Evolutionary conservation across 2,329 filamentous ascomycete species (phyloP).

Genomic region (Pseudogymnoascus sp.): DNA sequence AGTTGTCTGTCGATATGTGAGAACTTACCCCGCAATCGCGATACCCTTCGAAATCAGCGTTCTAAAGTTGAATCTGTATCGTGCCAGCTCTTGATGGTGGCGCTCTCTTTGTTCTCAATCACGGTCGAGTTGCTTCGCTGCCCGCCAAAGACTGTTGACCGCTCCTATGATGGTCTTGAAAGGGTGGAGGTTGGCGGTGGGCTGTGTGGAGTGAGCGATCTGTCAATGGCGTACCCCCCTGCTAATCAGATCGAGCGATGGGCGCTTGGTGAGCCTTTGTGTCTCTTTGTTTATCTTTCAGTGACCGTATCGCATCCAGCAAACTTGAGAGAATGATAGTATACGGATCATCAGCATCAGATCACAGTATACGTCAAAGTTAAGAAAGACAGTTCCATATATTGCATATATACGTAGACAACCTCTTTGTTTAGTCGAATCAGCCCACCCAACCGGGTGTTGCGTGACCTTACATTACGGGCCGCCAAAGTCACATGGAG

Average conservation of each 20-base stretch:
- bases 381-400: conserved; percentile 2
- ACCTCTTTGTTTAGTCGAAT: conserved; percentile 1
- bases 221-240: conserved; percentile 5
- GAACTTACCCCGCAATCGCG: conserved; percentile 1
- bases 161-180: conserved; percentile 3
- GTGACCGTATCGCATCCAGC: not conserved
- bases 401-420: conserved; percentile 2
- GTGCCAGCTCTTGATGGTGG: not conserved
- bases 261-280: not conserved
- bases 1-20: conserved; percentile 1
- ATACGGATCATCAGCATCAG: not conserved
- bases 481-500: not conserved
- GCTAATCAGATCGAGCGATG: not conserved
- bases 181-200: not conserved
- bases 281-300: not conserved
- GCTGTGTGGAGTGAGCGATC: not conserved
- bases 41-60: not conserved
- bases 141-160: not conserved
- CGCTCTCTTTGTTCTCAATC: not conserved
- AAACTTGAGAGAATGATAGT: not conserved
- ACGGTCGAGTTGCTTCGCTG: not conserved
- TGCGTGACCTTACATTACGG: not conserved
- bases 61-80: not conserved
- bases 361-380: not conserved
- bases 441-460: conserved; percentile 3